A percentile compares a stretch with the other conserved stretches of the same genome.
These are phyloP conservation scores for Butyriboletus loyo DNA, from an alignment of 768 basidiomycete species.

Conservation along the genomic window DNA sequence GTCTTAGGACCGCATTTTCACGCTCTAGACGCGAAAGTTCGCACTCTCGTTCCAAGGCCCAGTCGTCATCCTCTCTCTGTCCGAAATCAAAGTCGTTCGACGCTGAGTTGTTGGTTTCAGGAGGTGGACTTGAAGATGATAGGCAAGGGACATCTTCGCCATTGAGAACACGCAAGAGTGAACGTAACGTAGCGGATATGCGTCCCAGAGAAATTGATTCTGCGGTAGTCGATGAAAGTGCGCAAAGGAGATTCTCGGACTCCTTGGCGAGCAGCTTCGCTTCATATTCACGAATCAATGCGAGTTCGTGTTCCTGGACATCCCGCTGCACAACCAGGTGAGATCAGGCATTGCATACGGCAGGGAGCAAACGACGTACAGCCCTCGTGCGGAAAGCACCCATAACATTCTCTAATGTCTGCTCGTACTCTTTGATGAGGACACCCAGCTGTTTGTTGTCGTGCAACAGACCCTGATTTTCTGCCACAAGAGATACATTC, in stretches of 20 bases:
- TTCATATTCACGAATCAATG: slow-evolving; percentile 89
- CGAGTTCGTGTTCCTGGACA: slow-evolving; percentile 88
- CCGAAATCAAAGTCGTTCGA: slow-evolving; percentile 22
- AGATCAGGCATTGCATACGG: not conserved
- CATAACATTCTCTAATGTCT: slow-evolving; percentile 95
- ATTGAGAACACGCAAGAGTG: slow-evolving; percentile 61
- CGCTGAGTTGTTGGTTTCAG: slow-evolving; percentile 1
- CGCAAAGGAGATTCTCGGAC: slow-evolving; percentile 57
- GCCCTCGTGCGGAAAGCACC: slow-evolving; percentile 84
- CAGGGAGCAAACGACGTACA: slow-evolving; percentile 48
- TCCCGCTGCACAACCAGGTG: slow-evolving; percentile 59
- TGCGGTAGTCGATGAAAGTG: slow-evolving; percentile 59
- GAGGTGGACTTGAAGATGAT: not conserved
- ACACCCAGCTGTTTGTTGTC: slow-evolving; percentile 95
- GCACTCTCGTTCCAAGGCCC: slow-evolving; percentile 84
- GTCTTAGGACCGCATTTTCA: slow-evolving; percentile 81
- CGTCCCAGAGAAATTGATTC: slow-evolving; percentile 68
- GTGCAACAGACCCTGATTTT: slow-evolving; percentile 82
- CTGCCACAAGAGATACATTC: slow-evolving; percentile 71
- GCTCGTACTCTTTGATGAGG: slow-evolving; percentile 95
- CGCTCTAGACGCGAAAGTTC: slow-evolving; percentile 84
- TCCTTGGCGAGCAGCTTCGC: slow-evolving; percentile 74
- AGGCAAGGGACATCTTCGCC: slow-evolving; percentile 53
- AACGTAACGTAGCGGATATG: slow-evolving; percentile 66
- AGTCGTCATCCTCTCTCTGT: slow-evolving; percentile 54